These are phyloP conservation scores for Didymella pomorum DNA, from an alignment of 2,329 filamentous ascomycete species.

Conservation along the genomic window DNA sequence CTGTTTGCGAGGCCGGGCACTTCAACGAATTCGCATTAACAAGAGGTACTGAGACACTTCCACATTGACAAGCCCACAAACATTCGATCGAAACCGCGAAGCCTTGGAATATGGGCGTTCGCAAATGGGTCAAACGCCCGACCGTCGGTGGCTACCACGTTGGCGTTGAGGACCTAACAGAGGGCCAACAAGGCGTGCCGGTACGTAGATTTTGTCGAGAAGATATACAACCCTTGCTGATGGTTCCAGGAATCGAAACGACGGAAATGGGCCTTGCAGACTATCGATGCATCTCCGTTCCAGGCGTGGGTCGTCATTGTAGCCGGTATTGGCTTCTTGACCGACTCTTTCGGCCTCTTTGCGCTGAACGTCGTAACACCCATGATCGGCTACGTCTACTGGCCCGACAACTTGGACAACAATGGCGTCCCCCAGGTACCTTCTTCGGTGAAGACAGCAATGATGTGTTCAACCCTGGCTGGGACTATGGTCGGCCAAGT, in stretches of 20 bases:
- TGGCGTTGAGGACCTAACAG: conserved; percentile 43
- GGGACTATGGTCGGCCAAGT: conserved; percentile 52
- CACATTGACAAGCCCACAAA: neutral
- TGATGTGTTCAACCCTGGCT: conserved; percentile 50
- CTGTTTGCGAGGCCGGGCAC: neutral
- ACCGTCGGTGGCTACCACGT: conserved; percentile 35
- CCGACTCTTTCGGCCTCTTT: conserved; percentile 52
- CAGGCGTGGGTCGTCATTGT: conserved; percentile 50
- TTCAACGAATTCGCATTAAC: neutral
- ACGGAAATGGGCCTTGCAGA: conserved; percentile 44
- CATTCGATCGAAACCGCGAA: neutral
- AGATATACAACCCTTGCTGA: conserved; percentile 8
- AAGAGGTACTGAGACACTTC: neutral
- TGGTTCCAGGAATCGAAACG: conserved; percentile 34
- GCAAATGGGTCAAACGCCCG: conserved; percentile 43
- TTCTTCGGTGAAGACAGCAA: conserved; percentile 46
- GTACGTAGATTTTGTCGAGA: conserved; percentile 24
- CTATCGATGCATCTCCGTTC: conserved; percentile 46
- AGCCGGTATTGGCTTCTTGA: conserved; percentile 53
- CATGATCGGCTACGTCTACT: conserved; percentile 52
- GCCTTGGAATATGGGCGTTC: conserved; percentile 33
- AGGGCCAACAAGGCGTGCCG: conserved; percentile 43
- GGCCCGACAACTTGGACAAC: conserved; percentile 33
- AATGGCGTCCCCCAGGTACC: conserved; percentile 37
- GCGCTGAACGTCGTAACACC: conserved; percentile 52